Conservation (phyloP, 2,329 filamentous ascomycete species). For the Knufia petricola region DNA sequence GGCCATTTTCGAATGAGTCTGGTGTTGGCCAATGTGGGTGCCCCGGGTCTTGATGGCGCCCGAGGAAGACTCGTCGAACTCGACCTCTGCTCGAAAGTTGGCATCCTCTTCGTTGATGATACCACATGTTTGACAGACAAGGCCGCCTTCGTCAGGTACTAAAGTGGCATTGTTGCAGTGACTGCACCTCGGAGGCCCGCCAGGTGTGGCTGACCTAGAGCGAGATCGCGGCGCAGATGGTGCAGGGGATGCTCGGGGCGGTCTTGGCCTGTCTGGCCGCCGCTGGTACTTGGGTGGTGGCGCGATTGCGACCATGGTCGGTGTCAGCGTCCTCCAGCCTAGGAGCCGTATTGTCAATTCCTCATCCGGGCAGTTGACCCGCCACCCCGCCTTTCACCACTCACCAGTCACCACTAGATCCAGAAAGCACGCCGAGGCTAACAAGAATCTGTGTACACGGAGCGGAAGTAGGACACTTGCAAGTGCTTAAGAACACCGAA, state of each 20-base stretch:
- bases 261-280: neutral
- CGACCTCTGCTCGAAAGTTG: constrained; percentile 85
- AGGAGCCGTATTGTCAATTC: neutral
- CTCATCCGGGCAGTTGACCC: too few relatives aligned
- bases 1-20: constrained; percentile 57
- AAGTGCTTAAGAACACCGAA: too few relatives aligned
- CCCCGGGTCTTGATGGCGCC: constrained; percentile 88
- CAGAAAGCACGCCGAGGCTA: too few relatives aligned
- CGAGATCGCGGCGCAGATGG: neutral
- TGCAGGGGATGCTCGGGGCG: constrained; percentile 6
- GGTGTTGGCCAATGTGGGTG: constrained; percentile 74
- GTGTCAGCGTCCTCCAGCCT: neutral
- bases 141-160: neutral
- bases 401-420: too few relatives aligned
- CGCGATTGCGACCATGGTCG: neutral
- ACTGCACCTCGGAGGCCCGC: constrained; percentile 1
- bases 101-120: constrained; percentile 67
- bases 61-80: constrained; percentile 76
- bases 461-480: too few relatives aligned
- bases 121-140: constrained; percentile 71
- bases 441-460: too few relatives aligned
- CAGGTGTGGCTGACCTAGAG: constrained; percentile 5
- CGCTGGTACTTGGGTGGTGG: constrained; percentile 1
- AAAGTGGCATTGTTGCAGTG: neutral
- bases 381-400: too few relatives aligned